Base-by-base conservation (phyloP, 352 stramenopile genomes). In the Pythium myriotylum region DNA sequence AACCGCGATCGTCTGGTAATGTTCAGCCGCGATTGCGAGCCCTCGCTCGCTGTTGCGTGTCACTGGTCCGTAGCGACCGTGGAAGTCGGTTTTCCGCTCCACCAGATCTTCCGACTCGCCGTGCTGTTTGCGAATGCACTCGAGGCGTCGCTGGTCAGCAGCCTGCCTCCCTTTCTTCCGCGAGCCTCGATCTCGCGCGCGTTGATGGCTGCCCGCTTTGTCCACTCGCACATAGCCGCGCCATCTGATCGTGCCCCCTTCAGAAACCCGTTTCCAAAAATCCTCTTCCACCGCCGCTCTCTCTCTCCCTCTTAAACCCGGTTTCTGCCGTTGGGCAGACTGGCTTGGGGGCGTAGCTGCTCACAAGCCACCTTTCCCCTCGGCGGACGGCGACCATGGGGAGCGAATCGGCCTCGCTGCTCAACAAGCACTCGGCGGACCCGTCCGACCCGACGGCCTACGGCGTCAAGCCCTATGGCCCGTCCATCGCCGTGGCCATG, bases 401-500 rank as follows among this genome's bases (percentile, higher is more conserved):
- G 61, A 53, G 32, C 56, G 69, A 77, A 66, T 63, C 65, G 2
- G 67, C 40, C 58, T 57, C 65, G 27, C 59, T 77, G 26, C 62
- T 77, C 12, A 39, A n/a, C 46, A 61, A 68, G 50, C 16, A 20
- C 12, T 13, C 54, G 24, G 54, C 52, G n/a, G 41, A 66, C 51
- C 41, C 59, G 40, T 23, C 33, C 41, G 67, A 82, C 42, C 62
- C 57, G 26, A 60, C 60, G n/a, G 61, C 72, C 27, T 73, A 69
- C 61, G 67, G 71, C 49, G 77, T 94, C 35, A 86, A 86, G 67
- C 80, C 86, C 2, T 94, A 92, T 69, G 77, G 82, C 0, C 72
- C 81, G 24, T 64, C 62, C 10, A 78, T 94, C 59, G 80, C 86
- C 53, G 63, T 92, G 42, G 86, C 86, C 51, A 92, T 94, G 84